phyloP scores from a whole-genome alignment of 768 basidiomycete species.

The Amanita thiersii region DNA sequence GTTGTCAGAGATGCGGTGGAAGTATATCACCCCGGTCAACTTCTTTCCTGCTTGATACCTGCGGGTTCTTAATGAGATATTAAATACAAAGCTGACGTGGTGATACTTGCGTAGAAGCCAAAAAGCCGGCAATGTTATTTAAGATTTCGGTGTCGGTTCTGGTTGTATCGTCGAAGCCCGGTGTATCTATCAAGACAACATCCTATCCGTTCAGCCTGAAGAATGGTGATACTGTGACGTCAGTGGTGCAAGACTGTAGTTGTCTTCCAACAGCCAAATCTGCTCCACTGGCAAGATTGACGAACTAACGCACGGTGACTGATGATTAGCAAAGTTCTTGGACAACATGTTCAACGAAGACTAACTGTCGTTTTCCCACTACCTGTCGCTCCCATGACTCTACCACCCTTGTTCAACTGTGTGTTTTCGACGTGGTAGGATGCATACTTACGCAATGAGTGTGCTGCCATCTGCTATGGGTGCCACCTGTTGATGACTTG shows the following conservation, averaged over 20 bases:
- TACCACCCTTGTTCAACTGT: background rate
- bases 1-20: constrained; percentile 32
- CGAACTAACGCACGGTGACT: constrained; percentile 28
- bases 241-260: constrained; percentile 42
- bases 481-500: too few species aligned
- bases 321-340: background rate
- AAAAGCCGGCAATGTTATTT: constrained; percentile 20
- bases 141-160: constrained; percentile 26
- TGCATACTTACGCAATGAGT: background rate
- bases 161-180: constrained; percentile 34
- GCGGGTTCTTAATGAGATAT: background rate
- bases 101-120: constrained; percentile 13
- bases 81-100: background rate
- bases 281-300: constrained; percentile 44
- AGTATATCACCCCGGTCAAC: constrained; percentile 31
- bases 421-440: background rate
- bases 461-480: background rate
- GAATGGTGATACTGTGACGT: constrained; percentile 31
- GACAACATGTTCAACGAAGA: background rate
- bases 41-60: constrained; percentile 14
- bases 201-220: constrained; percentile 33
- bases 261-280: constrained; percentile 33
- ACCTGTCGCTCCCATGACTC: constrained; percentile 31
- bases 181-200: constrained; percentile 42
- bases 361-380: constrained; percentile 29